These are phyloP conservation scores for Clitoria ternatea DNA, from an alignment of 306 rosid species.

Conservation along the genomic window DNA sequence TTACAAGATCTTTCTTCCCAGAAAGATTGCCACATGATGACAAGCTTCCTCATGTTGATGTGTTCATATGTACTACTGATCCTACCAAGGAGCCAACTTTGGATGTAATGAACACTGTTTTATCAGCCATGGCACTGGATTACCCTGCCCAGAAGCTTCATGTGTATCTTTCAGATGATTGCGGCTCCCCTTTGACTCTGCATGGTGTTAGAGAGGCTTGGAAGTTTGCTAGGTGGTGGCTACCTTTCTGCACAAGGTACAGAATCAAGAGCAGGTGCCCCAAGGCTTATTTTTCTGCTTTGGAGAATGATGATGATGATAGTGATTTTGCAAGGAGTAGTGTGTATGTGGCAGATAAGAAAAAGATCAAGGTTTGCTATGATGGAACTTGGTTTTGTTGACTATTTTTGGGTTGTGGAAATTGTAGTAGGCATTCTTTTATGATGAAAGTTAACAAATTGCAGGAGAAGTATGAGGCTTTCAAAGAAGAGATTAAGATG, in stretches of 20 bases:
- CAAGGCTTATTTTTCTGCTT: conserved; percentile 49
- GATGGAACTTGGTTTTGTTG: not conserved
- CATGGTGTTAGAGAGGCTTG: conserved; percentile 41
- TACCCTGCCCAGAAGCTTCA: conserved; percentile 64
- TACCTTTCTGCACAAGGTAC: conserved; percentile 56
- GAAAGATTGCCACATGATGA: conserved; percentile 56
- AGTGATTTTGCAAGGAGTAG: conserved; percentile 10
- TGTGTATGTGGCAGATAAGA: conserved; percentile 35
- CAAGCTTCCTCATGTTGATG: conserved; percentile 56
- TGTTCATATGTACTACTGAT: conserved; percentile 68
- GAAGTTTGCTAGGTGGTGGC: conserved; percentile 62
- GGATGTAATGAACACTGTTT: conserved; percentile 64
- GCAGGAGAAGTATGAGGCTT: conserved; percentile 46
- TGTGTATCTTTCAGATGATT: conserved; percentile 70
- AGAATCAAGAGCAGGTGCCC: conserved; percentile 48
- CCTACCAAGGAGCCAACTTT: conserved; percentile 61
- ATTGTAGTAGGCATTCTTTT: not conserved
- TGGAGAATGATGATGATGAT: conserved; percentile 23
- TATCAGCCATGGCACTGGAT: conserved; percentile 68
- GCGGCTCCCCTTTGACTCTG: conserved; percentile 46
- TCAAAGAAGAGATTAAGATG: conserved; percentile 32
- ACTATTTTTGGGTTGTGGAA: not conserved
- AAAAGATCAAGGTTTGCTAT: conserved; percentile 31
- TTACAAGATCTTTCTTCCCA: conserved; percentile 38
- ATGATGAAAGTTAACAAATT: conserved; percentile 12